phyloP scores from a whole-genome alignment of 345 rosid genomes.

The Citrus unshiu region DNA sequence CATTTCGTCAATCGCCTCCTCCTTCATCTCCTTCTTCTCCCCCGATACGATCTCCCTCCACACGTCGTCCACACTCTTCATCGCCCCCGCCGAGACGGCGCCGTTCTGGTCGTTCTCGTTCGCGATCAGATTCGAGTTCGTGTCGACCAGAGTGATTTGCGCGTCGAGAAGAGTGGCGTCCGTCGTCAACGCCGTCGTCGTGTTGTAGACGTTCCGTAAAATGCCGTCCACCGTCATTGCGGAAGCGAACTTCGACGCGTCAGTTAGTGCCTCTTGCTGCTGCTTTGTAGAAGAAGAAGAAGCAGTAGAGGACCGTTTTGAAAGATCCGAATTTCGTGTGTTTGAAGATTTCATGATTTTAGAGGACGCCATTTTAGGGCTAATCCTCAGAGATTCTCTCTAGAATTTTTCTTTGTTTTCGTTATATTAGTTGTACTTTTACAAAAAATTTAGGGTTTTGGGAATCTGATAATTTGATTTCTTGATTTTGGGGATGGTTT shows the following conservation, averaged over 20 bases:
- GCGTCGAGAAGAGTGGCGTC: slow-evolving; percentile 48
- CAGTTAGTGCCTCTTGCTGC: slow-evolving; percentile 11
- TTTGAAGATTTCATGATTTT: slow-evolving; percentile 61
- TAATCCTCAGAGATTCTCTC: background rate
- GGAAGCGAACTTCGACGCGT: slow-evolving; percentile 7
- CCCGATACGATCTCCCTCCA: slow-evolving; percentile 85
- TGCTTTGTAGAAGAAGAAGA: slow-evolving; percentile 23
- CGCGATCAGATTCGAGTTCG: slow-evolving; percentile 6
- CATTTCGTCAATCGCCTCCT: slow-evolving; percentile 67
- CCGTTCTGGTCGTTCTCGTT: slow-evolving; percentile 9
- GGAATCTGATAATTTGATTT: background rate
- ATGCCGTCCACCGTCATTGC: slow-evolving; percentile 50
- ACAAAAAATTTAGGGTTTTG: background rate
- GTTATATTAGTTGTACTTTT: background rate
- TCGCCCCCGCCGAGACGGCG: slow-evolving; percentile 7
- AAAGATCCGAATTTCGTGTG: slow-evolving; percentile 58
- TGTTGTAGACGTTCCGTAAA: slow-evolving; percentile 26
- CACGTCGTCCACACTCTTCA: slow-evolving; percentile 63
- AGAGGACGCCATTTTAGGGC: slow-evolving; percentile 59
- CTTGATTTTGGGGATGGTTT: slow-evolving; percentile 13
- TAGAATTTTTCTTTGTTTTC: slow-evolving; percentile 2
- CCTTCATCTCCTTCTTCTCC: slow-evolving; percentile 62
- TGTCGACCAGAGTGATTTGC: slow-evolving; percentile 37
- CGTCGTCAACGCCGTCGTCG: slow-evolving; percentile 24
- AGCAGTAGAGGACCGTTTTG: slow-evolving; percentile 50